Conservation (phyloP, 495 filamentous ascomycete species). For the Baudoinia panamericana region DNA sequence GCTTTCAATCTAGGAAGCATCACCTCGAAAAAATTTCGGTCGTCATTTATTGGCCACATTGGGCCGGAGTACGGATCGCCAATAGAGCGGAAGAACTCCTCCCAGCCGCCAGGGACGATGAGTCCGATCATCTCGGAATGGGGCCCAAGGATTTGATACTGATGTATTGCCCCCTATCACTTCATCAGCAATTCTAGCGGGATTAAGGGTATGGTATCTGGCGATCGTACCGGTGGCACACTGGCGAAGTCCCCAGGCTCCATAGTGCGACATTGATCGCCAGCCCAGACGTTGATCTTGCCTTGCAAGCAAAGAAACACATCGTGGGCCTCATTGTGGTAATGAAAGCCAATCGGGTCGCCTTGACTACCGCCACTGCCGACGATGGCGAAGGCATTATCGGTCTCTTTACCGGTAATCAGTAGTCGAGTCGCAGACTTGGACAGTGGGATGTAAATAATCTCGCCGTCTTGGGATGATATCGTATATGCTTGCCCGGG, state of each 20-base stretch:
- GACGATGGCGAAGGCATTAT: constrained; percentile 10
- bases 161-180: constrained; percentile 7
- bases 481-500: constrained; percentile 9
- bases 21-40: constrained; percentile 11
- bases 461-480: constrained; percentile 8
- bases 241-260: constrained; percentile 11
- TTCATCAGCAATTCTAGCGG: neutral
- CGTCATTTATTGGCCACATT: constrained; percentile 10
- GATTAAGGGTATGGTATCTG: neutral
- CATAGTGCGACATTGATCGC: constrained; percentile 12
- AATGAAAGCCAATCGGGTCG: constrained; percentile 12
- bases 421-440: constrained; percentile 10
- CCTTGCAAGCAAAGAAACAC: constrained; percentile 13
- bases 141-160: constrained; percentile 12
- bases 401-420: constrained; percentile 13
- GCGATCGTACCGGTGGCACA: constrained; percentile 13
- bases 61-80: constrained; percentile 14
- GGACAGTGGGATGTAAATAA: constrained; percentile 12
- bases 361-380: constrained; percentile 6
- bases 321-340: constrained; percentile 15
- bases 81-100: constrained; percentile 19
- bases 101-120: constrained; percentile 17
- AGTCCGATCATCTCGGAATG: constrained; percentile 16
- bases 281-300: constrained; percentile 14
- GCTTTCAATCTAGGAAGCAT: constrained; percentile 40